These are phyloP conservation scores for Sugiyamaella neomexicana DNA, from an alignment of 1,139 yeast genomes.

Conservation along the genomic window DNA sequence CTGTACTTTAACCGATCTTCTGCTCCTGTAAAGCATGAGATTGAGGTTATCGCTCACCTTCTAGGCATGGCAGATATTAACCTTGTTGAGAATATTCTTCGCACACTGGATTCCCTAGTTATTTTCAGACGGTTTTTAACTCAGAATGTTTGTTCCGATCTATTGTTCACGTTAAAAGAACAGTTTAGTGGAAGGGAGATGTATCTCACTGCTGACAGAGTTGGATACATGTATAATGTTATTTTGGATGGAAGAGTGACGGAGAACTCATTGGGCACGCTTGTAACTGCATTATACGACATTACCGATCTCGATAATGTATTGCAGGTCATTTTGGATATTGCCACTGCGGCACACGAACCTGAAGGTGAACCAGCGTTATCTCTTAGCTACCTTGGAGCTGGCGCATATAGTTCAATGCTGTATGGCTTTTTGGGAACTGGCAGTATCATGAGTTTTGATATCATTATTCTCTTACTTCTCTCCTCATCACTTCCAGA, in stretches of 20 bases:
- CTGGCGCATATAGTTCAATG: constrained; percentile 23
- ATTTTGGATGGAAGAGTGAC: constrained; percentile 25
- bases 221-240: constrained; percentile 25
- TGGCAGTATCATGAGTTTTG: constrained; percentile 25
- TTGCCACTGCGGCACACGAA: background rate
- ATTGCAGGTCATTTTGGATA: constrained; percentile 13
- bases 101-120: constrained; percentile 24
- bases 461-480: constrained; percentile 28
- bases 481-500: constrained; percentile 28
- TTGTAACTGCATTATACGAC: constrained; percentile 28
- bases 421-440: constrained; percentile 26
- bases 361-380: background rate
- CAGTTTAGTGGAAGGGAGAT: constrained; percentile 23
- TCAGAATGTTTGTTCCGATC: constrained; percentile 19
- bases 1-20: constrained; percentile 29
- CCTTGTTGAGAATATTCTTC: constrained; percentile 22
- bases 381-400: constrained; percentile 26
- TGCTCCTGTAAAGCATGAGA: constrained; percentile 23
- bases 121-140: constrained; percentile 24
- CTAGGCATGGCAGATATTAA: constrained; percentile 13
- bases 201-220: constrained; percentile 28
- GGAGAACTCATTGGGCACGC: constrained; percentile 25
- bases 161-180: constrained; percentile 22
- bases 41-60: constrained; percentile 14
- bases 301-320: constrained; percentile 26